Evolutionary conservation across 2,329 filamentous ascomycete species (phyloP).

Genomic region (Plectosphaerella sp.): DNA sequence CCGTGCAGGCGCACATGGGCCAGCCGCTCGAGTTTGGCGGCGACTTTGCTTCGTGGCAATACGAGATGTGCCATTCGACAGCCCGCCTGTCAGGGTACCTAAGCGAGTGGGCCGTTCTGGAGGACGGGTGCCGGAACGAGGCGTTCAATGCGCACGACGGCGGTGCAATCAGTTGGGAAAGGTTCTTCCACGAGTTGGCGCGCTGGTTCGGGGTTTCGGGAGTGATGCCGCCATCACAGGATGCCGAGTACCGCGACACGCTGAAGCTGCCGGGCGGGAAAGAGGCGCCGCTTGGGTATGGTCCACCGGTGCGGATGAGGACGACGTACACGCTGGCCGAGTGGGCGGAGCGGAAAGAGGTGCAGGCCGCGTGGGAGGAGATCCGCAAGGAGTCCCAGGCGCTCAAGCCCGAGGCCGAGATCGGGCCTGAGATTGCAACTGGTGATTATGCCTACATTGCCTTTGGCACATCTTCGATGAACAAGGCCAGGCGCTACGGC

Average conservation of each 20-base stretch:
- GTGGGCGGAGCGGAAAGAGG: neutral
- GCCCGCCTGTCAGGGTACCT: constrained; percentile 3
- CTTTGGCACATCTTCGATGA: neutral
- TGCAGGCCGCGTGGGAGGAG: neutral
- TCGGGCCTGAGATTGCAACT: neutral
- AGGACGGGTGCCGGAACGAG: neutral
- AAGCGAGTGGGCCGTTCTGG: constrained; percentile 1
- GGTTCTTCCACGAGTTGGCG: neutral
- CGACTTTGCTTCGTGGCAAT: constrained; percentile 5
- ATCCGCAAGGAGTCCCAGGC: neutral
- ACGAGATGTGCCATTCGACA: neutral
- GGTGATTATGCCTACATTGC: neutral
- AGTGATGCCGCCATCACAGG: neutral
- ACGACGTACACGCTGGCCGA: neutral
- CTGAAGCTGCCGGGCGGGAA: neutral
- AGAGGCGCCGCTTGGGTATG: constrained; percentile 1
- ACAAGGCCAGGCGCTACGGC: constrained; percentile 1
- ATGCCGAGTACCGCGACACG: neutral
- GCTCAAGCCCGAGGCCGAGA: neutral
- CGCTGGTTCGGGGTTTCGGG: constrained; percentile 3
- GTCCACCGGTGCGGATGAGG: neutral
- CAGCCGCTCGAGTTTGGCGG: constrained; percentile 2
- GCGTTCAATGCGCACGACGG: constrained; percentile 3
- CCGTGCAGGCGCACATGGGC: neutral
- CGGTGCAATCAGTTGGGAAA: constrained; percentile 1